Conservation (phyloP, 2,329 filamentous ascomycete genomes). For the Ophiostoma novo-ulmi region DNA sequence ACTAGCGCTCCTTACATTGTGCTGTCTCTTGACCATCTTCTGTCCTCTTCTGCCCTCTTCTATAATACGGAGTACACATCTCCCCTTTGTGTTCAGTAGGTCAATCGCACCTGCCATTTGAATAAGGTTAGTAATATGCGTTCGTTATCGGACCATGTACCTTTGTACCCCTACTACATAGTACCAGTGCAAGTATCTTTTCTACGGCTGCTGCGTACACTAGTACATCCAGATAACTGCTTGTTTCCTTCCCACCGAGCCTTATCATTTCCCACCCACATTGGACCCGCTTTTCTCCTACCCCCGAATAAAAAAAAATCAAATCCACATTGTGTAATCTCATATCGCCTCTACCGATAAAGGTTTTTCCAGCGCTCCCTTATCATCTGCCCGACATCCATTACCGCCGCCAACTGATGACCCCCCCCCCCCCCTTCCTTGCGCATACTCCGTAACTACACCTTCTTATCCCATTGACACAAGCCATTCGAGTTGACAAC, state of each 20-base stretch:
- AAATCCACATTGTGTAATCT: conserved; percentile 28
- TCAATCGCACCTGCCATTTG: neutral
- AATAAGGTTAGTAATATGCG: conserved; percentile 7
- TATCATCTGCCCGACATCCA: conserved; percentile 28
- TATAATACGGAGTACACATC: neutral
- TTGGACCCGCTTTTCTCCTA: conserved; percentile 21
- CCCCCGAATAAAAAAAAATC: conserved; percentile 24
- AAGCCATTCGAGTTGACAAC: conserved; percentile 8
- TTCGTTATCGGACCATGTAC: conserved; percentile 10
- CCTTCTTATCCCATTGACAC: conserved; percentile 21
- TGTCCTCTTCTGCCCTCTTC: neutral
- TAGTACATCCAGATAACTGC: conserved; percentile 8
- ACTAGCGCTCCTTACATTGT: neutral
- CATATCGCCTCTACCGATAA: conserved; percentile 29
- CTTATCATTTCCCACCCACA: conserved; percentile 27
- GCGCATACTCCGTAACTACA: conserved; percentile 15
- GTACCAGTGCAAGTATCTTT: neutral
- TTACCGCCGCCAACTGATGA: conserved; percentile 20
- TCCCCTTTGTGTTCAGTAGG: neutral
- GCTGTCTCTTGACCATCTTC: neutral
- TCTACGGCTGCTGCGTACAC: neutral
- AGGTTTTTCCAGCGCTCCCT: conserved; percentile 28
- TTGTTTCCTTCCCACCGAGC: conserved; percentile 6
- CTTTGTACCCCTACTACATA: neutral
- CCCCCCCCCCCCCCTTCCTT: conserved; percentile 16